Conservation (phyloP, 164 flowering plant species). For the Liquidambar formosana region DNA sequence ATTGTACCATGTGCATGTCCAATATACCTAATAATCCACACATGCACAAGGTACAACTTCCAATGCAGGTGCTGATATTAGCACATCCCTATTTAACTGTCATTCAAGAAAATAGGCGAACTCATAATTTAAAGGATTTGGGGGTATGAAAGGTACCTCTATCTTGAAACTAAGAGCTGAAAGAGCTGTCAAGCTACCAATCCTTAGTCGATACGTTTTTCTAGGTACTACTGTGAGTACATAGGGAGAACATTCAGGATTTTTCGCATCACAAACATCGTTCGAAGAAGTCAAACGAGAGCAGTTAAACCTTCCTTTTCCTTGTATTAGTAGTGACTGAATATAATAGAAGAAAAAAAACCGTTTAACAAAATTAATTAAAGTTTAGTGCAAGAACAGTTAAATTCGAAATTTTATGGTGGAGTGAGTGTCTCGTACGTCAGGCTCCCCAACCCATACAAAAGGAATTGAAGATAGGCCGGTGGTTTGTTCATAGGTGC, state of each 20-base stretch:
- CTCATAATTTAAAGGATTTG: no score
- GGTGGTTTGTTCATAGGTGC: slow-evolving; percentile 62
- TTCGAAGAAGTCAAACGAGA: slow-evolving; percentile 25
- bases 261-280: slow-evolving; percentile 52
- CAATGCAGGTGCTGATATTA: no score
- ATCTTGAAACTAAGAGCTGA: slow-evolving; percentile 81
- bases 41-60: no score
- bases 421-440: no score
- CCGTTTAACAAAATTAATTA: neutral
- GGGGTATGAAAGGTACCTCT: slow-evolving; percentile 41
- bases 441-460: slow-evolving; percentile 85
- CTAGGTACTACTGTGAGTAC: slow-evolving; percentile 64
- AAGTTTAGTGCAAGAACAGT: no score
- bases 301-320: slow-evolving; percentile 78
- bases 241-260: slow-evolving; percentile 67
- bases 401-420: no score
- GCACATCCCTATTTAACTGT: no score
- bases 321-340: slow-evolving; percentile 88
- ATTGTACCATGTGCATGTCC: no score
- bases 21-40: no score
- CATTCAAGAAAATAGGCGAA: no score
- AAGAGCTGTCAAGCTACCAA: slow-evolving; percentile 68
- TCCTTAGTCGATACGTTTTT: slow-evolving; percentile 71
- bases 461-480: slow-evolving; percentile 73
- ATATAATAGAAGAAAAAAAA: slow-evolving; percentile 7